phyloP scores from a whole-genome alignment of 2,329 filamentous ascomycete species.

The Macrophomina tecta region DNA sequence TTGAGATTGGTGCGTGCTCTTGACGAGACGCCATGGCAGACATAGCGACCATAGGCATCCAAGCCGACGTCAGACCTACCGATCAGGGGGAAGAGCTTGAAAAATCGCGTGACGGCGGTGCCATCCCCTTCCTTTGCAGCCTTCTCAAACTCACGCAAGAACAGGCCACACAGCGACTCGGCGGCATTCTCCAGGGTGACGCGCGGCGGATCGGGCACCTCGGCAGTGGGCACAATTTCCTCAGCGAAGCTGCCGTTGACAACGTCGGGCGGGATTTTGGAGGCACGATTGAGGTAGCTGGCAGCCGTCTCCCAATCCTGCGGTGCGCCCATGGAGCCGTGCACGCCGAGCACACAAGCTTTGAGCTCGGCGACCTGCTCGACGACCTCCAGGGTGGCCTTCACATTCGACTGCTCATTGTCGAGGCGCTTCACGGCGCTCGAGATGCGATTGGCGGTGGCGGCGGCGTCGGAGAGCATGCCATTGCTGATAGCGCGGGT shows the following conservation, averaged over 20 bases:
- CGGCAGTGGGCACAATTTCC: slow-evolving; percentile 90
- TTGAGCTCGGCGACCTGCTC: slow-evolving; percentile 97
- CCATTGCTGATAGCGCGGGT: slow-evolving; percentile 84
- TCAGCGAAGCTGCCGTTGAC: slow-evolving; percentile 85
- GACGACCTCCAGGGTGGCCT: slow-evolving; percentile 87
- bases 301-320: slow-evolving; percentile 99
- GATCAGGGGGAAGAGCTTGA: slow-evolving; percentile 96
- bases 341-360: slow-evolving; percentile 91
- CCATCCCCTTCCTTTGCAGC: slow-evolving; percentile 87
- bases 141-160: slow-evolving; percentile 93
- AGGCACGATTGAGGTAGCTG: slow-evolving; percentile 82
- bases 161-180: slow-evolving; percentile 87
- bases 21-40: slow-evolving; percentile 90
- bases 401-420: slow-evolving; percentile 87
- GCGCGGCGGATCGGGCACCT: slow-evolving; percentile 89
- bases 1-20: slow-evolving; percentile 82
- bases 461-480: slow-evolving; percentile 86
- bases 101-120: slow-evolving; percentile 90
- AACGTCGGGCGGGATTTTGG: slow-evolving; percentile 79
- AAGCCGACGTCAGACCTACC: slow-evolving; percentile 85
- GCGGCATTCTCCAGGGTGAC: slow-evolving; percentile 86
- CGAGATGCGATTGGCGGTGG: slow-evolving; percentile 84
- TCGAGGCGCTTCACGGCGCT: slow-evolving; percentile 87
- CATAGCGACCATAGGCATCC: slow-evolving; percentile 94
- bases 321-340: slow-evolving; percentile 94